These are phyloP conservation scores for Gossypium turneri DNA, from an alignment of 345 rosid genomes.

Conservation along the genomic window DNA sequence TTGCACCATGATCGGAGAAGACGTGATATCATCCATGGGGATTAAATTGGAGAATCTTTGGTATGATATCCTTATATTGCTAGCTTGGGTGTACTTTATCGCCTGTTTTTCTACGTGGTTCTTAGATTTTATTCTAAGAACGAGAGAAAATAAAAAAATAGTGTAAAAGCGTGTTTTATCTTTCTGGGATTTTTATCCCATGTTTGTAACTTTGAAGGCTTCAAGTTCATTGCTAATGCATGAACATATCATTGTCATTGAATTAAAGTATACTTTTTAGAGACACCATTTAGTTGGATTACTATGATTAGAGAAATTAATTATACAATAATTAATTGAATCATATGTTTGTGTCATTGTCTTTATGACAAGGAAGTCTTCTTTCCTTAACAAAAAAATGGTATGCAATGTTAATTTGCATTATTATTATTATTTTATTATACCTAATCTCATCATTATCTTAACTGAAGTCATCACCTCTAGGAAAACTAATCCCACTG, in stretches of 20 bases:
- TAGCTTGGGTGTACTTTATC: conserved; percentile 57
- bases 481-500: too few species aligned
- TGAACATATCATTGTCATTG: neutral
- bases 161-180: neutral
- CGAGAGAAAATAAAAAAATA: conserved; percentile 34
- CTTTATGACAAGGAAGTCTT: too few species aligned
- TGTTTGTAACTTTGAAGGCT: neutral
- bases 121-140: conserved; percentile 57
- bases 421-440: too few species aligned
- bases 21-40: conserved; percentile 42
- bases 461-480: too few species aligned
- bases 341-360: too few species aligned
- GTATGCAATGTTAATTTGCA: too few species aligned
- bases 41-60: conserved; percentile 38
- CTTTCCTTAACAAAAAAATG: too few species aligned
- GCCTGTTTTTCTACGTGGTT: conserved; percentile 49
- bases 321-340: neutral
- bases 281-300: neutral
- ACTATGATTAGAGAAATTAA: neutral
- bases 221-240: conserved; percentile 1
- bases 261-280: neutral
- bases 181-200: neutral
- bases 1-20: conserved; percentile 49
- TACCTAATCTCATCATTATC: too few species aligned
- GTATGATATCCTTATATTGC: conserved; percentile 46